phyloP scores from a whole-genome alignment of 805 yeast species.

The Hanseniaspora mollemarum region DNA sequence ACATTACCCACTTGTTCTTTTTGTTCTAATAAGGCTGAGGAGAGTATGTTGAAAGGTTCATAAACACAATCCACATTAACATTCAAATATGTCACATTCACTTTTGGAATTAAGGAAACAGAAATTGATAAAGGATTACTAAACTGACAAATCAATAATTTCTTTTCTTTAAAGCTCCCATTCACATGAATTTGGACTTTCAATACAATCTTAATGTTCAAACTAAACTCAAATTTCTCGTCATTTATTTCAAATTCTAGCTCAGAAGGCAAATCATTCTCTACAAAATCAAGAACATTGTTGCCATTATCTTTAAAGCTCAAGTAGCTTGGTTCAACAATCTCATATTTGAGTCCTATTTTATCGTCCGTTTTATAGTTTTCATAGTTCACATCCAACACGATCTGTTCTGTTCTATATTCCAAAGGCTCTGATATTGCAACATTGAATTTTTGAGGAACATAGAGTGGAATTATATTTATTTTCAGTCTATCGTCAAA shows the following conservation, averaged over 20 bases:
- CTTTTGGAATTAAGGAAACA: not conserved
- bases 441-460: conserved; percentile 20
- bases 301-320: conserved; percentile 20
- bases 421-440: conserved; percentile 10
- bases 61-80: not conserved
- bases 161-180: not conserved
- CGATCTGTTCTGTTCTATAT: not conserved
- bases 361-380: not conserved
- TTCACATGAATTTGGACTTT: not conserved
- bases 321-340: not conserved
- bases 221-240: conserved; percentile 13
- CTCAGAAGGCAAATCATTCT: not conserved
- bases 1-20: conserved; percentile 16
- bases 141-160: not conserved
- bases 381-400: not conserved
- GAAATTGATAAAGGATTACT: not conserved
- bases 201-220: not conserved
- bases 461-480: conserved; percentile 20
- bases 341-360: conserved; percentile 16
- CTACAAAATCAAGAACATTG: conserved; percentile 23
- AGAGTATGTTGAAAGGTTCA: conserved; percentile 3
- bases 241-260: not conserved
- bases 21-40: not conserved
- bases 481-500: conserved; percentile 17
- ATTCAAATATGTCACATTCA: not conserved